Evolutionary conservation across 768 basidiomycete species (phyloP).

Genomic region (Rubroboletus pulcherrimus): DNA sequence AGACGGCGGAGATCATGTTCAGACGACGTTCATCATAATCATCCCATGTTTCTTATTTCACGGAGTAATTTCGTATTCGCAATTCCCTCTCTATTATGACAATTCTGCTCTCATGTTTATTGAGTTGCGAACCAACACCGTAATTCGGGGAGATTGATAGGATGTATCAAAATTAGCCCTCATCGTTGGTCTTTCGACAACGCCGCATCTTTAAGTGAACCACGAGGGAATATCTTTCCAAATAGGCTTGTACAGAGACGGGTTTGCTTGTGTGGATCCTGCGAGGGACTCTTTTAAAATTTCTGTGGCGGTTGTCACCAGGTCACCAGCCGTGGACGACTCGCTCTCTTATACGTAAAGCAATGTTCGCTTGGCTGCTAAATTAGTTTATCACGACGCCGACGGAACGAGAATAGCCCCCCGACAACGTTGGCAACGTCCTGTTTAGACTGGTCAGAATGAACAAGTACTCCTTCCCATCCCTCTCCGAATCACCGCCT

Average conservation of each 20-base stretch:
- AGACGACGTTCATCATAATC: constrained; percentile 24
- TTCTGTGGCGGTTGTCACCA: constrained; percentile 1
- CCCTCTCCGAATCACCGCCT: background rate
- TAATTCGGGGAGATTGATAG: constrained; percentile 18
- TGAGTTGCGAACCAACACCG: background rate
- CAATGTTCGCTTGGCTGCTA: background rate
- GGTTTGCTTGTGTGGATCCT: background rate
- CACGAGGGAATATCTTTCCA: background rate
- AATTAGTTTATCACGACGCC: background rate
- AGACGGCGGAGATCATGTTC: constrained; percentile 36
- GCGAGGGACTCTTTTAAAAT: background rate
- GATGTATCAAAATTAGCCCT: constrained; percentile 9
- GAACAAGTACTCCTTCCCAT: background rate
- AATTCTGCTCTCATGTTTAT: constrained; percentile 9
- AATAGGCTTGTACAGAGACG: background rate
- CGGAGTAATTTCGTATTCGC: constrained; percentile 11
- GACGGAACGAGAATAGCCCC: background rate
- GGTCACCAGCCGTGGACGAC: background rate
- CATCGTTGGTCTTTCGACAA: background rate
- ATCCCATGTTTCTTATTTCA: constrained; percentile 4
- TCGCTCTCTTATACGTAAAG: constrained; percentile 2
- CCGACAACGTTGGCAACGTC: too few relatives aligned
- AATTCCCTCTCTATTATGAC: constrained; percentile 7
- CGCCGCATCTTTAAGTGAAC: background rate
- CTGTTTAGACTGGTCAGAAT: background rate